Conservation (phyloP, 345 rosid genomes). For the Hibiscus syriacus region DNA sequence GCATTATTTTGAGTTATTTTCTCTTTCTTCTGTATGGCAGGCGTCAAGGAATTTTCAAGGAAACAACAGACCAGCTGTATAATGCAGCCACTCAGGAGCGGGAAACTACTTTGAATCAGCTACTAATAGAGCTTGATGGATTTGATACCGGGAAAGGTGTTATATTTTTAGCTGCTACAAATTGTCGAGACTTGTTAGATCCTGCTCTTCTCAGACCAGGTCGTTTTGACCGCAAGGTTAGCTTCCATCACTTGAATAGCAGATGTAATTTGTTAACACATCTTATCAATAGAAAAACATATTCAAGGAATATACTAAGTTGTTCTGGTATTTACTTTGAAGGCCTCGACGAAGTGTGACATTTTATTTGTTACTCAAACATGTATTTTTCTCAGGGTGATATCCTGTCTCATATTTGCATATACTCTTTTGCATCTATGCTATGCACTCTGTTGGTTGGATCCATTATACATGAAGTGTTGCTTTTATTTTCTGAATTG, state of each 20-base stretch:
- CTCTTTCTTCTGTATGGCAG: conserved; percentile 31
- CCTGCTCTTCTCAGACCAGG: conserved; percentile 97
- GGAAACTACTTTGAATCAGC: conserved; percentile 94
- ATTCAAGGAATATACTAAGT: neutral
- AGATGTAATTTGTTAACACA: neutral
- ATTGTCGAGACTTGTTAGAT: conserved; percentile 83
- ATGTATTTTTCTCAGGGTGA: neutral
- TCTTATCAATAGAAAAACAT: neutral
- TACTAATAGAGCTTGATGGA: conserved; percentile 93
- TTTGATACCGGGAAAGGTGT: conserved; percentile 98
- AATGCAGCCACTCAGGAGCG: conserved; percentile 97
- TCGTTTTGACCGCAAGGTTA: conserved; percentile 94
- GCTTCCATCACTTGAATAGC: conserved; percentile 18
- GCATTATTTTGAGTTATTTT: conserved; percentile 4
- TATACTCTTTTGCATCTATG: neutral
- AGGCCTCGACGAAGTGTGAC: neutral
- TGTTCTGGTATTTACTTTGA: neutral
- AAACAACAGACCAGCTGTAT: conserved; percentile 62
- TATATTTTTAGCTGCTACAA: conserved; percentile 90
- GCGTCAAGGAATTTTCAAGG: conserved; percentile 89
- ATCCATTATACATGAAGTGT: conserved; percentile 1
- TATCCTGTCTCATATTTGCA: neutral
- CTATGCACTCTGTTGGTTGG: conserved; percentile 7
- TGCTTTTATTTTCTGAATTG: neutral
- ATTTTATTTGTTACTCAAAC: neutral